These are phyloP conservation scores for Mucor racemosus DNA, from an alignment of 371 early-diverging fungal genomes.

Conservation along the genomic window DNA sequence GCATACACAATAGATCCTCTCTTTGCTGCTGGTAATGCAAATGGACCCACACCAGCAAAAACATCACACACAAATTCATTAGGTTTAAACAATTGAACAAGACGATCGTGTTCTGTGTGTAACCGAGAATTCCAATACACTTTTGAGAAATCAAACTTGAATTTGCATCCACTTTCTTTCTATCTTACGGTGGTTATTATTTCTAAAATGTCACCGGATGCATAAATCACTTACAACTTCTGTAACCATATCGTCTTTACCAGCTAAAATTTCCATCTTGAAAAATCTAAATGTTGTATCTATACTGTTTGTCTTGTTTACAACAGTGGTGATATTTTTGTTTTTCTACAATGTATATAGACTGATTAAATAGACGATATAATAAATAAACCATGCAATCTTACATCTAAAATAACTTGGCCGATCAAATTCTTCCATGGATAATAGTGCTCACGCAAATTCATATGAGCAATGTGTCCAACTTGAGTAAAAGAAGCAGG, in stretches of 20 bases:
- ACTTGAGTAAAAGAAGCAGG: conserved; percentile 93
- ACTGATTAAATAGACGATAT: not conserved
- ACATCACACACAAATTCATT: conserved; percentile 92
- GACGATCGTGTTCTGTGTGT: conserved; percentile 93
- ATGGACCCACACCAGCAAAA: conserved; percentile 99
- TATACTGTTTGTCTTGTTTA: conserved; percentile 94
- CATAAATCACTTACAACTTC: conserved; percentile 69
- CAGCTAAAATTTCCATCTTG: conserved; percentile 96
- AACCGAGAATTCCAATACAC: conserved; percentile 99
- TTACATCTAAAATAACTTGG: conserved; percentile 91
- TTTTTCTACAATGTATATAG: conserved; percentile 73
- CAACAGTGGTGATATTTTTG: conserved; percentile 87
- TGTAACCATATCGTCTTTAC: conserved; percentile 83
- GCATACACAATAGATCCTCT: conserved; percentile 89
- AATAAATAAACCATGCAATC: not conserved
- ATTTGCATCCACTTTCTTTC: conserved; percentile 91
- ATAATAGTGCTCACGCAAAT: conserved; percentile 85
- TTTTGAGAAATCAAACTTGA: conserved; percentile 94
- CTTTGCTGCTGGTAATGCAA: conserved; percentile 95
- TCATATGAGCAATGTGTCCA: conserved; percentile 95
- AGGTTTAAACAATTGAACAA: conserved; percentile 77
- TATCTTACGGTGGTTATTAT: conserved; percentile 28
- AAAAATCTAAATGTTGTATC: conserved; percentile 96
- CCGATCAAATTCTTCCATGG: conserved; percentile 94
- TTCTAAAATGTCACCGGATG: not conserved